Percentiles rank a stretch among this genome's conserved stretches.
Conservation (phyloP, 257 asterid genomes). For the Nicotiana tomentosiformis region DNA sequence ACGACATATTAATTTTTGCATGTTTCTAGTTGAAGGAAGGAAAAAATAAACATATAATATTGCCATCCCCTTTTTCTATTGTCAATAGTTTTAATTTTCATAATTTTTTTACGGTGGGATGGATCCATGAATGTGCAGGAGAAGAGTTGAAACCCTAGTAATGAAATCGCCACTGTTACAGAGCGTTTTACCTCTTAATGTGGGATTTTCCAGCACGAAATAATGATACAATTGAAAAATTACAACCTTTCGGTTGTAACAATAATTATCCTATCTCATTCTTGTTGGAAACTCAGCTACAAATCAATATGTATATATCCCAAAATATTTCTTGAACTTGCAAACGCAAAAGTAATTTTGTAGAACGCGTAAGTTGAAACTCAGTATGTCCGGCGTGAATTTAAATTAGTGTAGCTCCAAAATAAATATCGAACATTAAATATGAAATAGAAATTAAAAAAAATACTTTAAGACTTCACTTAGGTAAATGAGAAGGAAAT, state of each 20-base stretch:
- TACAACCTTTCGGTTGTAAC: too few relatives aligned
- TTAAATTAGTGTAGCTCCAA: too few relatives aligned
- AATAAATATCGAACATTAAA: too few relatives aligned
- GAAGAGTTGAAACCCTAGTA: not conserved
- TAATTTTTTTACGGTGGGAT: not conserved
- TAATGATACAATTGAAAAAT: too few relatives aligned
- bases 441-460: too few relatives aligned
- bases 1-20: not conserved
- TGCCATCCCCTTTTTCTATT: not conserved
- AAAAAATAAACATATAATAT: not conserved
- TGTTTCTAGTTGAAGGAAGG: not conserved
- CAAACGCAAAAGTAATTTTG: not conserved
- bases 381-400: too few relatives aligned
- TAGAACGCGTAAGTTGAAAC: not conserved
- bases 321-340: not conserved
- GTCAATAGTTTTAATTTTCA: not conserved
- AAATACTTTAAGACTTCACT: not conserved
- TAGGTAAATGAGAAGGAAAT: not conserved
- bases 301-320: not conserved
- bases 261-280: too few relatives aligned
- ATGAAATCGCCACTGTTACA: too few relatives aligned
- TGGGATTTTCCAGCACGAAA: rapidly evolving
- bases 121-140: not conserved
- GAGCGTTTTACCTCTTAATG: too few relatives aligned
- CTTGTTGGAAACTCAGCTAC: too few relatives aligned